These are phyloP conservation scores for Byssochlamys sp. DNA, from an alignment of 2,329 filamentous ascomycete genomes.

Conservation along the genomic window DNA sequence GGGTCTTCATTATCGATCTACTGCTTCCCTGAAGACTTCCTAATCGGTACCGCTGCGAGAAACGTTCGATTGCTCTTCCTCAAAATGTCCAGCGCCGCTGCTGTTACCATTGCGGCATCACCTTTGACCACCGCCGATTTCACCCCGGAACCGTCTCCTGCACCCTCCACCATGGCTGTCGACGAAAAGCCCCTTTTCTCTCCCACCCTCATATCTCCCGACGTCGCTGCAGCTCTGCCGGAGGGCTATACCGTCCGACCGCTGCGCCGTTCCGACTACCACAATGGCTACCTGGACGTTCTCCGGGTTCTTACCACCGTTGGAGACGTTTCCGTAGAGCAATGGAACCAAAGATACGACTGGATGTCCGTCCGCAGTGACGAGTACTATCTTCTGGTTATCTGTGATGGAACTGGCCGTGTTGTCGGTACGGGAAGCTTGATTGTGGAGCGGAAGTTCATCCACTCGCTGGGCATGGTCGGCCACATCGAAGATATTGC, in stretches of 20 bases:
- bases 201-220: conserved; percentile 63
- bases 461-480: conserved; percentile 47
- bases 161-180: conserved; percentile 9
- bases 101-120: conserved; percentile 2
- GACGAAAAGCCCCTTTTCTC: conserved; percentile 62
- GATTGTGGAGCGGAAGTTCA: conserved; percentile 78
- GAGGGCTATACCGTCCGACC: conserved; percentile 74
- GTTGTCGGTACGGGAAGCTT: conserved; percentile 87
- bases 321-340: conserved; percentile 67
- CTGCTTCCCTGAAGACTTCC: too few species aligned
- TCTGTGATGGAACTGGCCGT: conserved; percentile 59
- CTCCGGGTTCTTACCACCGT: conserved; percentile 86
- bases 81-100: conserved; percentile 13
- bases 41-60: not conserved
- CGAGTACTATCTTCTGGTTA: conserved; percentile 77
- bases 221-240: conserved; percentile 63
- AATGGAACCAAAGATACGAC: conserved; percentile 71
- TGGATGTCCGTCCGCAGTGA: conserved; percentile 66
- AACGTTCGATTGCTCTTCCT: not conserved
- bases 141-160: conserved; percentile 16
- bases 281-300: conserved; percentile 77
- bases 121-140: conserved; percentile 16
- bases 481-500: conserved; percentile 98
- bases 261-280: conserved; percentile 67
- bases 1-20: too few species aligned